Conservation (phyloP, 192 early-diverging fungal genomes). For the Gryganskiella cystojenkinii region DNA sequence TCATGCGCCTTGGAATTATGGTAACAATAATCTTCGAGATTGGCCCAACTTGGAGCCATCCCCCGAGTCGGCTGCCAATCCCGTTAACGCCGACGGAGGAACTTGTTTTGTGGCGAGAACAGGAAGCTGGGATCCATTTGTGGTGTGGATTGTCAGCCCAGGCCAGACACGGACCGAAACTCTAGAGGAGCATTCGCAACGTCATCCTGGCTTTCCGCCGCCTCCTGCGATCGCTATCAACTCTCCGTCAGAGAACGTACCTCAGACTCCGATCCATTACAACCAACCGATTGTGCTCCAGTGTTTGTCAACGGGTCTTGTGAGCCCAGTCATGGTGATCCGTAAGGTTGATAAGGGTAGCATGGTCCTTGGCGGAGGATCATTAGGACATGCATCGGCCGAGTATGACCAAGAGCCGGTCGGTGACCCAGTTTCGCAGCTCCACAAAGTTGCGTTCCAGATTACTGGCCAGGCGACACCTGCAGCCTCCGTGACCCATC, state of each 20-base stretch:
- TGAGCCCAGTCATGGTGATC: conserved; percentile 83
- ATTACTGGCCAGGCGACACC: conserved; percentile 65
- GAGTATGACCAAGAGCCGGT: conserved; percentile 62
- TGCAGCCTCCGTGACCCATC: conserved; percentile 20
- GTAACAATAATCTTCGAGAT: conserved; percentile 41
- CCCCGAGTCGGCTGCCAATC: conserved; percentile 33
- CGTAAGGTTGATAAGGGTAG: conserved; percentile 88
- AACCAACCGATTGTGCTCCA: conserved; percentile 91
- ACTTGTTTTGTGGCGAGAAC: conserved; percentile 83
- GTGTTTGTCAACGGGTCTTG: conserved; percentile 88
- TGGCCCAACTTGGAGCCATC: conserved; percentile 44
- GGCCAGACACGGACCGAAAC: conserved; percentile 61
- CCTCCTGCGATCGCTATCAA: conserved; percentile 81
- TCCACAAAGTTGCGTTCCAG: conserved; percentile 93
- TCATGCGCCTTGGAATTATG: conserved; percentile 53
- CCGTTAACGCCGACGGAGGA: conserved; percentile 50
- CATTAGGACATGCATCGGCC: conserved; percentile 32
- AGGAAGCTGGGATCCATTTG: conserved; percentile 88
- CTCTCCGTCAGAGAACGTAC: conserved; percentile 59
- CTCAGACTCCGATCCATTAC: conserved; percentile 81
- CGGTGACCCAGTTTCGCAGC: conserved; percentile 88
- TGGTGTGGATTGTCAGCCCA: conserved; percentile 85
- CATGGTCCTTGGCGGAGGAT: conserved; percentile 76
- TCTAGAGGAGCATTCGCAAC: conserved; percentile 64
- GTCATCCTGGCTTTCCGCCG: conserved; percentile 73